Base-by-base conservation (phyloP, 2,329 filamentous ascomycete species). In the Phyllosticta citribraziliensis region DNA sequence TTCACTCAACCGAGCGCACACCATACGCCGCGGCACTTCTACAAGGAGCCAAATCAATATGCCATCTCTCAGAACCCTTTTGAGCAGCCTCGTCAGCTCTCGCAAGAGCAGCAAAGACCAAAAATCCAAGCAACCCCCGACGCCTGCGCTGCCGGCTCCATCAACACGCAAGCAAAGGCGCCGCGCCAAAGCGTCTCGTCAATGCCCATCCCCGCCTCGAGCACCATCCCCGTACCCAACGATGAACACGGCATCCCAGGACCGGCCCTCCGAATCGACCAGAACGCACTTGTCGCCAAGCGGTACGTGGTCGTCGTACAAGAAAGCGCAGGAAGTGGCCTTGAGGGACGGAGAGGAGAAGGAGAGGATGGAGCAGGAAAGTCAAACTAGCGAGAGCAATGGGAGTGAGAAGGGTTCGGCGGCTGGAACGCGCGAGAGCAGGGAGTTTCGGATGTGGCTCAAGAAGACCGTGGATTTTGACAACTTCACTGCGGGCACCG, bases 391-490 rank as follows among this genome's bases (percentile, higher is more conserved):
- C 9, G 11, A 14, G 5, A 17, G 11, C 33, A 14, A 40, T 9
- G 33, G 12, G 10, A 40, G 33, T 9, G 33, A 40, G 33, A 17
- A 40, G 33, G 33, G 12, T 12, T 40, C 11, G 33, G 12, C 9
- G 33, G 33, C 9, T 17, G 12, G 33, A 40, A 40, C 9, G 33
- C 33, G 33, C 33, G 33, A 40, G 9, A 40, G 33, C 14, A 40
- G 33, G 51, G 65, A 70, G 20, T 64, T 76, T 33, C 73, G 72
- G 0, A 63, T 62, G 8, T 69, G 24, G 60, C 79, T 64, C 67
- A 74, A 10, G 62, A 61, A 1, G 72, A 70, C 0, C 73, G 74
- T 50, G 60, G 62, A 30, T 6, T 30, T 10, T 30, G 6, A 10
- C 6, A 30, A 30, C 3, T 22, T 22, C 22, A 22, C 22, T 22